Percentiles rank a stretch among this genome's conserved stretches.
Conservation (phyloP, 176 grass and related monocot species). For the Pharus latifolius region DNA sequence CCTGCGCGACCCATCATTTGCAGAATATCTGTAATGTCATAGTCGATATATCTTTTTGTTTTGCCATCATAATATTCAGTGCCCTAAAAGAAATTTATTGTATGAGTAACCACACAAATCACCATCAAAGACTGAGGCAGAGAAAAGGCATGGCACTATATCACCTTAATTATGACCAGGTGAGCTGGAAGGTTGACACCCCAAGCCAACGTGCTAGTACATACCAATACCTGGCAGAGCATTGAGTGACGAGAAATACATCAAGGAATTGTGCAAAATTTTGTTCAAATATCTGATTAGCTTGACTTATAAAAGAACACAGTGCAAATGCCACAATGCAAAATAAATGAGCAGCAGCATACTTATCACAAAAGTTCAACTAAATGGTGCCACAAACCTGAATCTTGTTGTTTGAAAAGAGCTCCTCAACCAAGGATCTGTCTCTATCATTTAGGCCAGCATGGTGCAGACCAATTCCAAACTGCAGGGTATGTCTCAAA, state of each 20-base stretch:
- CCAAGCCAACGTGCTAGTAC: conserved; percentile 97
- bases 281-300: conserved; percentile 14
- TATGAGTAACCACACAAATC: conserved; percentile 10
- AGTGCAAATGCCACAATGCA: background rate
- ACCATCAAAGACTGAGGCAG: background rate
- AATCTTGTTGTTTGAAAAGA: conserved; percentile 98
- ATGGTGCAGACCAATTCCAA: conserved; percentile 97
- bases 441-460: conserved; percentile 96
- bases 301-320: background rate
- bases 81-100: conserved; percentile 42
- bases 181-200: conserved; percentile 98
- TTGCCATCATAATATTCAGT: conserved; percentile 96
- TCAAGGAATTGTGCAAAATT: background rate
- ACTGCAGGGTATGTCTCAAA: conserved; percentile 92
- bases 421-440: conserved; percentile 86
- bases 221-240: conserved; percentile 66
- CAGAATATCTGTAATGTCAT: conserved; percentile 94
- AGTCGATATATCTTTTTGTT: conserved; percentile 96
- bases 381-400: conserved; percentile 45
- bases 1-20: conserved; percentile 99
- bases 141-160: conserved; percentile 13
- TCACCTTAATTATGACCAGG: conserved; percentile 95
- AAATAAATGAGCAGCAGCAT: background rate
- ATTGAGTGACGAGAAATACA: conserved; percentile 19
- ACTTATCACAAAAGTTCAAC: background rate